phyloP scores from a whole-genome alignment of 2,329 filamentous ascomycete species.

The Penicillium oxalicum region DNA sequence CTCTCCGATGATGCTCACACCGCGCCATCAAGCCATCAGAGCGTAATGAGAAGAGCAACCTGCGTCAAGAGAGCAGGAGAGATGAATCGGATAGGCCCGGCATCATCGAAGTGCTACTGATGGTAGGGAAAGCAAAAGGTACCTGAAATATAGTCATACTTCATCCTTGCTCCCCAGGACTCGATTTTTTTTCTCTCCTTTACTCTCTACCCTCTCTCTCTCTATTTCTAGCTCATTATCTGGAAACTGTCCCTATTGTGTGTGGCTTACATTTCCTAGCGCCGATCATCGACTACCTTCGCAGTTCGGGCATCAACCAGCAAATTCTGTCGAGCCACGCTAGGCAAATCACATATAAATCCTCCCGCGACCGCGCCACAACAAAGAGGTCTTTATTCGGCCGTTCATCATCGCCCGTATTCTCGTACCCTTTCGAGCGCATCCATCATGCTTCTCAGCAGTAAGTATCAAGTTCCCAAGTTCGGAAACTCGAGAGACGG shows the following conservation, averaged over 20 bases:
- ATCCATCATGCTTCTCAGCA: constrained; percentile 25
- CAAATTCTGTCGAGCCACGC: not conserved
- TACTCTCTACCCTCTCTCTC: constrained; percentile 6
- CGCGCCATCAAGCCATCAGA: constrained; percentile 21
- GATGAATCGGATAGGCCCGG: constrained; percentile 16
- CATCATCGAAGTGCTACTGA: no score
- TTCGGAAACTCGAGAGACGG: not conserved
- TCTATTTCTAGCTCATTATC: no score
- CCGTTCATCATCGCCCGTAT: no score
- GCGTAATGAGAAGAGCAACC: not conserved
- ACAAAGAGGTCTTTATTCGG: not conserved
- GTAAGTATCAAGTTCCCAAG: constrained; percentile 20
- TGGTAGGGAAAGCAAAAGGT: no score
- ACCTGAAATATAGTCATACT: no score
- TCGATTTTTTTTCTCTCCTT: not conserved
- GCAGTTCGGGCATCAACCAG: constrained; percentile 8
- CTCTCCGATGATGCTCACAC: constrained; percentile 9
- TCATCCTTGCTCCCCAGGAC: no score
- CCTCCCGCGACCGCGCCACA: not conserved
- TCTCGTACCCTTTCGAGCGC: no score
- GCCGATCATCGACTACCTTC: not conserved
- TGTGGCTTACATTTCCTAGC: no score
- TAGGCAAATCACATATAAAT: not conserved
- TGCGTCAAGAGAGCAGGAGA: no score
- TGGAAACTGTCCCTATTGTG: no score